A percentile compares a stretch with the other conserved stretches of the same genome.
These are phyloP conservation scores for Heimioporus sp. DNA, from an alignment of 768 basidiomycete species.

Conservation along the genomic window DNA sequence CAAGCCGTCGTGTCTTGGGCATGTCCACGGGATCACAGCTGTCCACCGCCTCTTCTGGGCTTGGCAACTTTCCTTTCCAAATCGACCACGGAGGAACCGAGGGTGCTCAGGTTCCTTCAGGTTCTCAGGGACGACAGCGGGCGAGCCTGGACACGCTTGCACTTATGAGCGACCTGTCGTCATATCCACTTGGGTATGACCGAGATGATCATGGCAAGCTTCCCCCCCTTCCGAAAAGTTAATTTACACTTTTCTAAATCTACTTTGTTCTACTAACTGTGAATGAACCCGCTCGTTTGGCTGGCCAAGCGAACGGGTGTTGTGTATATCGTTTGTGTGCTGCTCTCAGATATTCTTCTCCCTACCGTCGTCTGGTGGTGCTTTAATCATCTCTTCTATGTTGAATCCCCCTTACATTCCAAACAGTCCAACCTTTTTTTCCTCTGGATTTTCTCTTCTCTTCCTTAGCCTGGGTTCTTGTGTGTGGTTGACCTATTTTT, in stretches of 20 bases:
- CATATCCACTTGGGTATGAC: conserved; percentile 81
- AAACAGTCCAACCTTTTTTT: not conserved
- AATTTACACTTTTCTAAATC: conserved; percentile 4
- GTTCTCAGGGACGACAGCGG: conserved; percentile 51
- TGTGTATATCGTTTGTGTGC: conserved; percentile 26
- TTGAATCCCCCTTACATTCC: not conserved
- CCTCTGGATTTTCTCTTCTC: not conserved
- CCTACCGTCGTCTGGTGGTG: conserved; percentile 1
- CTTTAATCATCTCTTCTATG: conserved; percentile 6
- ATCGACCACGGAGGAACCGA: conserved; percentile 62
- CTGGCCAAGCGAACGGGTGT: conserved; percentile 26
- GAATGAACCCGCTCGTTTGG: conserved; percentile 18
- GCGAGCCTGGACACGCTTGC: conserved; percentile 86
- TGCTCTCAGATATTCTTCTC: conserved; percentile 13
- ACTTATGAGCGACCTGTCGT: conserved; percentile 76
- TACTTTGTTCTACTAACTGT: conserved; percentile 5
- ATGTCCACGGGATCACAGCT: conserved; percentile 75
- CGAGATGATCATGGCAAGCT: conserved; percentile 29
- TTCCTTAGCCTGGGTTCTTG: conserved; percentile 12
- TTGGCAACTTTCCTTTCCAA: conserved; percentile 85
- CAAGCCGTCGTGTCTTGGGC: conserved; percentile 60
- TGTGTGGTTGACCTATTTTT: conserved; percentile 6
- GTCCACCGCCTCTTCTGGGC: conserved; percentile 76
- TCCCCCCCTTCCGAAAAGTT: conserved; percentile 27
- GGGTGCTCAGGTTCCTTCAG: conserved; percentile 30